Evolutionary conservation across 2,329 filamentous ascomycete genomes (phyloP).

Genomic region (Colletotrichum sp.): DNA sequence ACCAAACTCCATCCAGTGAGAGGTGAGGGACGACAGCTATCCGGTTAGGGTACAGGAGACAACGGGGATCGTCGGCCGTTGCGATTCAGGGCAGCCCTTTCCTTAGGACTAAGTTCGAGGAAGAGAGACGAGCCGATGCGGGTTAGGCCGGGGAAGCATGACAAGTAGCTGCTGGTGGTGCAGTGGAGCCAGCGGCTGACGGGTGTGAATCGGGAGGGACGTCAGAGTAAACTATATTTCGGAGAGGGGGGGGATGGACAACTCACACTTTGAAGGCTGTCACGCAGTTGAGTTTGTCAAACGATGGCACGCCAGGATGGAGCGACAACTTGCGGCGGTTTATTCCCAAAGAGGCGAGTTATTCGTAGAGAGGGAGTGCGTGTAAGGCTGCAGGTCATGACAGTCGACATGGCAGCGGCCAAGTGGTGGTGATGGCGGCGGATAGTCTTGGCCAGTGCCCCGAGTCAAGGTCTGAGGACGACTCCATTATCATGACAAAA

Average conservation of each 20-base stretch:
- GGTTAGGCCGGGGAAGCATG: constrained; percentile 5
- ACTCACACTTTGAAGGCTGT: not conserved
- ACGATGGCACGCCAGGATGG: not conserved
- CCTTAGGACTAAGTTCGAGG: not conserved
- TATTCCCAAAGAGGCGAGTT: not conserved
- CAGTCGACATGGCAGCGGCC: not conserved
- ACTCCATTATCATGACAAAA: not conserved
- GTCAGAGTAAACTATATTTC: constrained; percentile 6
- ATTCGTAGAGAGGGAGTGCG: not conserved
- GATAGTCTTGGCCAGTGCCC: not conserved
- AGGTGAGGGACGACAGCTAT: not conserved
- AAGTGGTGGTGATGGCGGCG: not conserved
- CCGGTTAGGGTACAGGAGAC: not conserved
- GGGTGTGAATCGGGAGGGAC: not conserved
- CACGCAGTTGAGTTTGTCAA: not conserved
- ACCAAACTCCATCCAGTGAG: not conserved
- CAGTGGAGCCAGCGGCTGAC: constrained; percentile 7
- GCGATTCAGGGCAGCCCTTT: constrained; percentile 13
- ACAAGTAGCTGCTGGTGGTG: not conserved
- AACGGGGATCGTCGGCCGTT: constrained; percentile 17
- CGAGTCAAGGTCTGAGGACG: not conserved
- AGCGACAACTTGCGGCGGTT: not conserved
- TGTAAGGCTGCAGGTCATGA: not conserved
- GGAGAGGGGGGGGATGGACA: not conserved
- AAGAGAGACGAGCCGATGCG: constrained; percentile 5